A percentile compares a stretch with the other conserved stretches of the same genome.
Conservation (phyloP, 495 filamentous ascomycete species). For the Evansstolkia leycettana region DNA sequence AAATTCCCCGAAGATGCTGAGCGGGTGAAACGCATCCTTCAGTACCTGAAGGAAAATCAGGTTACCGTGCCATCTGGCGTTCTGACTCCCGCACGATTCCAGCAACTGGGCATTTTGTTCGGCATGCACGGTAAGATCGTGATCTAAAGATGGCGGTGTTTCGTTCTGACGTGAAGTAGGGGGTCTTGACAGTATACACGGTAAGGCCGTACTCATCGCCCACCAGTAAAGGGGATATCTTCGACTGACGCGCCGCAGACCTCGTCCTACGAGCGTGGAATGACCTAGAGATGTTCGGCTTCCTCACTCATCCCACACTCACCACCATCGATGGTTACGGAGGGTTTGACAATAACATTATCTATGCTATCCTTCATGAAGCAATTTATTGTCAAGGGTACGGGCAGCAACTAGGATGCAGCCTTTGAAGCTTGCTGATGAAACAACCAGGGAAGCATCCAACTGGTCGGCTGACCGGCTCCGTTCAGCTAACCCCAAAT, state of each 20-base stretch:
- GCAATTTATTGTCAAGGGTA: conserved; percentile 62
- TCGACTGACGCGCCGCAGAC: conserved; percentile 23
- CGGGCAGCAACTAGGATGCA: background rate
- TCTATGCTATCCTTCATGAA: conserved; percentile 84
- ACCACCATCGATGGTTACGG: conserved; percentile 49
- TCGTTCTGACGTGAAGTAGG: conserved; percentile 27
- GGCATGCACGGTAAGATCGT: conserved; percentile 56
- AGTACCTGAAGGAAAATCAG: conserved; percentile 45
- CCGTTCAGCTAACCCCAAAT: conserved; percentile 26
- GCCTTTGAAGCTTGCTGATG: conserved; percentile 7
- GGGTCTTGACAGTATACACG: conserved; percentile 56
- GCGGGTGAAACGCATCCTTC: conserved; percentile 51
- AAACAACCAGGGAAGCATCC: conserved; percentile 30
- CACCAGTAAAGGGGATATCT: background rate
- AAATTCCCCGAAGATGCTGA: conserved; percentile 81
- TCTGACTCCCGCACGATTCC: conserved; percentile 57
- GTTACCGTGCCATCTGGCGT: conserved; percentile 50
- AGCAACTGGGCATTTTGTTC: conserved; percentile 63
- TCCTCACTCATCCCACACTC: conserved; percentile 59
- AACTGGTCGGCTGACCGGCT: conserved; percentile 53
- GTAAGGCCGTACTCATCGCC: conserved; percentile 12
- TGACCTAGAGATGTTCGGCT: conserved; percentile 61
- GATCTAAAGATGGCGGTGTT: conserved; percentile 39
- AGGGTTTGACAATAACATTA: conserved; percentile 58
- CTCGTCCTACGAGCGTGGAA: conserved; percentile 53